Conservation (phyloP, 495 filamentous ascomycete species). For the Letharia lupina region DNA sequence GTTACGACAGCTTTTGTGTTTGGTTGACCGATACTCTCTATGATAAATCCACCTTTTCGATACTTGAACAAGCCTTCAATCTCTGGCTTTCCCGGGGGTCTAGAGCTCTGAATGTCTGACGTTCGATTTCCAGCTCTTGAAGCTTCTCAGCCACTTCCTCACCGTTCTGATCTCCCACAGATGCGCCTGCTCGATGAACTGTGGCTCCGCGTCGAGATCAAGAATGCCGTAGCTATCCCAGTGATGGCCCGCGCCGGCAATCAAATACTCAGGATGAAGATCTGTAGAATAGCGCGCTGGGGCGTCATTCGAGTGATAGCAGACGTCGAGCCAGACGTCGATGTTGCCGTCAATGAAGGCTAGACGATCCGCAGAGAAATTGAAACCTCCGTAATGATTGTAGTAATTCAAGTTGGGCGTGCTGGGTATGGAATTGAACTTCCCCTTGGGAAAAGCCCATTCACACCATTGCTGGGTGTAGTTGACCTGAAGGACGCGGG, state of each 20-base stretch:
- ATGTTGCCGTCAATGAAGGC: slow-evolving; percentile 43
- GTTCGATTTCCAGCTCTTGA: slow-evolving; percentile 17
- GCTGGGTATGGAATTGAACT: slow-evolving; percentile 36
- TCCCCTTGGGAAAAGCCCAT: slow-evolving; percentile 40
- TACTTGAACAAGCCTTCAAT: neutral
- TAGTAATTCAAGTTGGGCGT: slow-evolving; percentile 33
- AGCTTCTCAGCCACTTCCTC: slow-evolving; percentile 28
- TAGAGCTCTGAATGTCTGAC: slow-evolving; percentile 9
- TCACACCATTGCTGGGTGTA: slow-evolving; percentile 47
- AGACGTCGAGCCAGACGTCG: slow-evolving; percentile 41
- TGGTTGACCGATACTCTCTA: neutral
- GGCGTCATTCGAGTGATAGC: slow-evolving; percentile 38
- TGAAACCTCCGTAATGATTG: slow-evolving; percentile 38
- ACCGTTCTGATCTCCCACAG: slow-evolving; percentile 42
- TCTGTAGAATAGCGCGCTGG: slow-evolving; percentile 29
- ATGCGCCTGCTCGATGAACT: slow-evolving; percentile 44
- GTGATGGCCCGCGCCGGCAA: slow-evolving; percentile 41
- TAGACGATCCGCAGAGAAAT: slow-evolving; percentile 37
- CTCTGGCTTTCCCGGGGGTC: neutral
- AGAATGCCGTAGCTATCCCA: slow-evolving; percentile 43
- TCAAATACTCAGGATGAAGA: slow-evolving; percentile 36
- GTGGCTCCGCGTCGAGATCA: slow-evolving; percentile 38
- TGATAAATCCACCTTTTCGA: neutral
- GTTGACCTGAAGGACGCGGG: slow-evolving; percentile 35
- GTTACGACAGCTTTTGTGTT: neutral